Base-by-base conservation (phyloP, 208 protist species). In the Trypanosoma melophagium region DNA sequence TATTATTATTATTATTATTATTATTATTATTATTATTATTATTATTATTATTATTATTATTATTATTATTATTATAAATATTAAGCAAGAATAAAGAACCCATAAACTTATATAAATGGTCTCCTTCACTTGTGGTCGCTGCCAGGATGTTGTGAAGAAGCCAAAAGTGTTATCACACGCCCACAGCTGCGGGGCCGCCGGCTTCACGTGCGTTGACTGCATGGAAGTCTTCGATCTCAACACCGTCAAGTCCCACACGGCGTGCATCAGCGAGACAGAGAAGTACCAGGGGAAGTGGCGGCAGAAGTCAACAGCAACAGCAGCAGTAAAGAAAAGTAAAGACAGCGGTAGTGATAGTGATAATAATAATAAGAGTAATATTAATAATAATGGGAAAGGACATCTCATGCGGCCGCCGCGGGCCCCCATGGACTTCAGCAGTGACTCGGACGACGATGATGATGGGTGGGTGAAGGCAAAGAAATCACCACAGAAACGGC, bases 71-170 rank as follows among this genome's bases (percentile, higher is more conserved):
- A 75, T 44, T 44, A 44, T 44, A 57, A 19, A 16, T 57, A 57
- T 57, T 38, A 38, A 57, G 13, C 13, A 42, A 47, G 3, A 31
- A 24, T 8, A 8, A 24, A 55, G 47, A 44, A 35, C 13, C 7
- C 8, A n/a, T 40, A 10, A 49, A 47, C 2, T 3, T 25, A 25
- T 55, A 10, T 9, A 25, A 8, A 97, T 97, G 92, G 92, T 97
- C 0, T 95, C 89, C 45, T 97, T 97, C 53, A 93, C 83, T 3
- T 97, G 92, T 69, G 77, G 79, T 35, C 38, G 66, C 64, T 97
- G 92, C 66, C 83, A 92, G 57, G 92, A 97, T 49, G 87, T 95
- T 12, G 81, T 97, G 52, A 97, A 95, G 77, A 97, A 97, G 72
- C 89, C 89, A 0, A 95, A 95, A 74, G 88, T 94, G 28, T 59